phyloP scores from a whole-genome alignment of 768 basidiomycete genomes.

The Gloeophyllum trabeum region DNA sequence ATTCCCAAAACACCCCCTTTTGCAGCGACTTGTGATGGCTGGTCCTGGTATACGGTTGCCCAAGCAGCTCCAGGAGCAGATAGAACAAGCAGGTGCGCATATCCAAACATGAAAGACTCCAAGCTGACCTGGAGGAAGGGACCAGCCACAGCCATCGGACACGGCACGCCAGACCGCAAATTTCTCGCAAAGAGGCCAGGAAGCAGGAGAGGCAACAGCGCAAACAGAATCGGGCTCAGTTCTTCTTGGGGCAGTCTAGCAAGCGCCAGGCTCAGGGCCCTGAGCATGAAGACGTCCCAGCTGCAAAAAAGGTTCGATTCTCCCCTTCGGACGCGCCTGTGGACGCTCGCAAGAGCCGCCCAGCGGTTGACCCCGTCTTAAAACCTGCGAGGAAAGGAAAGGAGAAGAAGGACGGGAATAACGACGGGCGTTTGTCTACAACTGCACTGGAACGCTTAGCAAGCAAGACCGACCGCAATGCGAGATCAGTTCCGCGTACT shows the following conservation, averaged over 20 bases:
- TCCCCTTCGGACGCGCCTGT: conserved; percentile 1
- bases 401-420: conserved; percentile 6
- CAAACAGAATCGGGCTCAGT: conserved; percentile 54
- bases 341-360: background rate
- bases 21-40: too few species aligned
- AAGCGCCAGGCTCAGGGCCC: conserved; percentile 27
- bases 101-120: background rate
- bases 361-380: background rate
- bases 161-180: conserved; percentile 14
- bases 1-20: background rate
- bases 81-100: too few species aligned
- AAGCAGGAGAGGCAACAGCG: conserved; percentile 48
- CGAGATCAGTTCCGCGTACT: conserved; percentile 11
- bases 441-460: conserved; percentile 25
- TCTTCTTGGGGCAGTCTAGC: conserved; percentile 29
- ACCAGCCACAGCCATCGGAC: conserved; percentile 5
- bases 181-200: conserved; percentile 49
- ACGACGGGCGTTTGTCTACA: conserved; percentile 6
- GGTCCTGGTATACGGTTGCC: too few species aligned
- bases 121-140: background rate
- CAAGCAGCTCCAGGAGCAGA: too few species aligned
- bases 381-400: conserved; percentile 2
- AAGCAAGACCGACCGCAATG: conserved; percentile 4
- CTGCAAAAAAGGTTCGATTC: conserved; percentile 38
- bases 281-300: conserved; percentile 34